These are phyloP conservation scores for Aurantiochytrium sp. DNA, from an alignment of 108 stramenopile species.

Conservation along the genomic window DNA sequence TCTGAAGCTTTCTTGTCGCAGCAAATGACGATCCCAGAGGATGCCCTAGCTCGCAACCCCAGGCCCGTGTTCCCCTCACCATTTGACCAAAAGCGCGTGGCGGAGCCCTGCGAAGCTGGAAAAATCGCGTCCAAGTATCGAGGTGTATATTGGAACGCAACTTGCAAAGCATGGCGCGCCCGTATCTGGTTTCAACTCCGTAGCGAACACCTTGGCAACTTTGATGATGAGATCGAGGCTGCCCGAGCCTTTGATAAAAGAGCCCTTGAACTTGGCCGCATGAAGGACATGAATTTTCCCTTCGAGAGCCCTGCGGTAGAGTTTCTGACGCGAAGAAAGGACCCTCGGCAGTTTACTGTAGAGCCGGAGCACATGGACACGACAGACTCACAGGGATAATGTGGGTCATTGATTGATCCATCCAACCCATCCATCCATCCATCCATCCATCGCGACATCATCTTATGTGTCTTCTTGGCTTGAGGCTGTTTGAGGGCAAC, in stretches of 20 bases:
- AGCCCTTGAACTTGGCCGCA: neutral
- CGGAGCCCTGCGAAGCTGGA: neutral
- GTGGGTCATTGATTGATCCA: too few species aligned
- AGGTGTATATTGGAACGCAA: neutral
- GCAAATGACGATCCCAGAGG: neutral
- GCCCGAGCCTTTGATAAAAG: neutral
- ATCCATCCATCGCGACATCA: too few species aligned
- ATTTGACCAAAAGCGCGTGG: neutral
- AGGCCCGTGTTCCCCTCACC: neutral
- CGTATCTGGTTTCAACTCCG: neutral
- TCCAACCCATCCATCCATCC: too few species aligned
- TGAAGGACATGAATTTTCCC: neutral
- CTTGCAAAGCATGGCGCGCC: neutral
- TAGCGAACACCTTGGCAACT: neutral
- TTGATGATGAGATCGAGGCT: conserved; percentile 18
- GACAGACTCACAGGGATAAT: too few species aligned
- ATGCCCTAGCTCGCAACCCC: neutral
- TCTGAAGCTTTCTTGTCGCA: neutral
- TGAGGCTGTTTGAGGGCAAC: too few species aligned
- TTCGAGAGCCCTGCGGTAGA: neutral
- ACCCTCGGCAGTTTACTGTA: too few species aligned
- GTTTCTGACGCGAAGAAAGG: too few species aligned
- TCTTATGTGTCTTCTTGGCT: too few species aligned
- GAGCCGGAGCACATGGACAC: too few species aligned
- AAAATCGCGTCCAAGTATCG: neutral